Percentiles rank a stretch among this genome's conserved stretches.
phyloP scores from a whole-genome alignment of 495 filamentous ascomycete genomes.

The Rhypophila decipiens region DNA sequence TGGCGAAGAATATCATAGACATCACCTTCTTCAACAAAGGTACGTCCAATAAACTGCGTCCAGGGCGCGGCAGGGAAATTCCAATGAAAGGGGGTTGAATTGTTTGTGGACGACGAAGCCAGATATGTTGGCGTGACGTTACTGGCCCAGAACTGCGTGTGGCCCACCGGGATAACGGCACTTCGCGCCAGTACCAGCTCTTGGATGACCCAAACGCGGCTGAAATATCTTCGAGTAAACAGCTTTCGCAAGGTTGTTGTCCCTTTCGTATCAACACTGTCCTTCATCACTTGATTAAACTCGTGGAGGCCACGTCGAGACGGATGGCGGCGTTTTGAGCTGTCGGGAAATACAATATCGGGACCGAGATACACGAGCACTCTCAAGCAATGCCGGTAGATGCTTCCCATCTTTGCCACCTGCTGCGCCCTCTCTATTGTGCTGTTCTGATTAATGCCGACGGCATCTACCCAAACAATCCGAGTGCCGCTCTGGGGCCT shows the following conservation, averaged over 20 bases:
- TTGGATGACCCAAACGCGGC: not conserved
- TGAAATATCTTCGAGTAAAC: not conserved
- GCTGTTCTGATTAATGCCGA: conserved; percentile 19
- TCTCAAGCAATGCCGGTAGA: conserved; percentile 14
- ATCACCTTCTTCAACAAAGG: not conserved
- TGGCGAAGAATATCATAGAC: not conserved
- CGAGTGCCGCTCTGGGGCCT: conserved; percentile 9
- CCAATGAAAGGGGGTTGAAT: too few species aligned
- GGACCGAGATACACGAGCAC: conserved; percentile 19
- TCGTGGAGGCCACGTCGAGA: not conserved
- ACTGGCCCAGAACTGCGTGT: not conserved
- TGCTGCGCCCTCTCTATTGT: conserved; percentile 12
- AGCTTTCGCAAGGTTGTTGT: not conserved
- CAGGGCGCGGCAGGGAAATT: not conserved
- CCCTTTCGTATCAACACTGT: too few species aligned
- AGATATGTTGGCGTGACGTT: not conserved
- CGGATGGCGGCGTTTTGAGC: not conserved
- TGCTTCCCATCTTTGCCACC: conserved; percentile 16
- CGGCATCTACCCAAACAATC: conserved; percentile 15
- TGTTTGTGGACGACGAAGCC: too few species aligned
- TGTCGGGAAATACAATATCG: conserved; percentile 6
- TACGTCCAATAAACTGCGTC: not conserved
- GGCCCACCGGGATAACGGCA: not conserved
- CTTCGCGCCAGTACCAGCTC: not conserved
- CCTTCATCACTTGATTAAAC: not conserved